phyloP scores from a whole-genome alignment of 176 grass and related monocot genomes.

The Cenchrus purpureus region DNA sequence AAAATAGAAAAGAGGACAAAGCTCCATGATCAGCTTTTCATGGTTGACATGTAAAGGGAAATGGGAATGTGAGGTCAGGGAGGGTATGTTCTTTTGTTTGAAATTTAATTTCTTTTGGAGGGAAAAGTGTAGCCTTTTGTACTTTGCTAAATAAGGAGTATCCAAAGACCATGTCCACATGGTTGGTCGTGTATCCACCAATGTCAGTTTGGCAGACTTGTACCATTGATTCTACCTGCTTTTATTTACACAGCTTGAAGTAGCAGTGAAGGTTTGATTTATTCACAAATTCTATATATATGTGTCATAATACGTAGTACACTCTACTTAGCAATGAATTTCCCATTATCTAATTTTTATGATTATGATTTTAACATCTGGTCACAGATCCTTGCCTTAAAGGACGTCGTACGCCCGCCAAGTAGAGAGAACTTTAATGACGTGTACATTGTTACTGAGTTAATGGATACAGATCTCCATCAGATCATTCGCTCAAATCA shows the following conservation, averaged over 20 bases:
- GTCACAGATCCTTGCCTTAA: slow-evolving; percentile 76
- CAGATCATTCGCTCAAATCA: slow-evolving; percentile 94
- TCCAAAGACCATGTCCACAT: neutral
- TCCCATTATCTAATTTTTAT: slow-evolving; percentile 40
- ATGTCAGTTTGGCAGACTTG: slow-evolving; percentile 16
- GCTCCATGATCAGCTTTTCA: neutral
- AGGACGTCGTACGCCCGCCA: slow-evolving; percentile 78
- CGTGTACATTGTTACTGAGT: slow-evolving; percentile 84
- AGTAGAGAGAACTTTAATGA: slow-evolving; percentile 91
- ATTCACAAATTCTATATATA: neutral
- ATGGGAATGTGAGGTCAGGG: neutral
- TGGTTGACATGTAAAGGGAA: neutral
- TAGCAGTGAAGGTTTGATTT: neutral
- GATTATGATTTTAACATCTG: slow-evolving; percentile 32
- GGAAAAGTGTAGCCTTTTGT: neutral
- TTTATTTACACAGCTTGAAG: slow-evolving; percentile 19
- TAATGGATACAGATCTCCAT: slow-evolving; percentile 99
- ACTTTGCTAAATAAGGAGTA: slow-evolving; percentile 7
- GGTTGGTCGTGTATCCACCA: neutral
- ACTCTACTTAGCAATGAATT: neutral
- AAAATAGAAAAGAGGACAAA: slow-evolving; percentile 1
- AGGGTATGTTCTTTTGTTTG: neutral
- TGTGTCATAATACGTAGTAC: neutral
- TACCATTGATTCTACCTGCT: neutral
- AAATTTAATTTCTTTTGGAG: neutral